Base-by-base conservation (phyloP, 2,329 filamentous ascomycete species). In the Colletotrichum orchidophilum region DNA sequence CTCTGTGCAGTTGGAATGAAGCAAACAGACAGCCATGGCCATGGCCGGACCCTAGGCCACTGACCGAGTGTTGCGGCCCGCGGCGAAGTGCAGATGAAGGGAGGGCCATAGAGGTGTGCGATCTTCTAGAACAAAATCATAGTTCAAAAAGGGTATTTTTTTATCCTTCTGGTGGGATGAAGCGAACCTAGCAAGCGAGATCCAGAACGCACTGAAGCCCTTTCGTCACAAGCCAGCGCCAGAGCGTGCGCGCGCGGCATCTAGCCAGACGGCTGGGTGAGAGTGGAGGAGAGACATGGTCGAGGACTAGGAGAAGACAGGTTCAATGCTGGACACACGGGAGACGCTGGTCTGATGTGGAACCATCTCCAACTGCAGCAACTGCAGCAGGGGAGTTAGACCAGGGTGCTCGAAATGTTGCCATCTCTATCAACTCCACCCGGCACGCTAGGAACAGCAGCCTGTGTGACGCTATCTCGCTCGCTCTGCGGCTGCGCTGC, bases 391-490 rank as follows among this genome's bases (percentile, higher is more conserved):
- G 54, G 58, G 31, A 31, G 31, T 26, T 15, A 24, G 33, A 21
- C 24, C 66, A 61, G 54, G 70, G 65, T 42, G 46, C 27, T 61
- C 49, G 42, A 63, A 31, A 31, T 33, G 29, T 53, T 54, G 59
- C 60, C 26, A 68, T 50, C 60, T n/a, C 39, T 15, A n/a, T 15
- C 39, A n/a, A 57, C 35, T 60, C 70, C 70, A 70, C 66, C 55
- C 66, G 70, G 70, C 39, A 72, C 70, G 70, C 70, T 66, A 72
- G 66, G 60, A 72, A 70, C 58, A 31, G 60, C 29, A 58, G 70
- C 70, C 70, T 72, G 60, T 71, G 63, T 73, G 64, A 69, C 71
- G 64, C 71, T 73, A 69, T 69, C 69, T 73, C 61, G 53, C 33
- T 59, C 42, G 35, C 49, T 60, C 8, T 58, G 21, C 31, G 21